Conservation (phyloP, 768 basidiomycete species). For the Leucocoprinus birnbaumii region DNA sequence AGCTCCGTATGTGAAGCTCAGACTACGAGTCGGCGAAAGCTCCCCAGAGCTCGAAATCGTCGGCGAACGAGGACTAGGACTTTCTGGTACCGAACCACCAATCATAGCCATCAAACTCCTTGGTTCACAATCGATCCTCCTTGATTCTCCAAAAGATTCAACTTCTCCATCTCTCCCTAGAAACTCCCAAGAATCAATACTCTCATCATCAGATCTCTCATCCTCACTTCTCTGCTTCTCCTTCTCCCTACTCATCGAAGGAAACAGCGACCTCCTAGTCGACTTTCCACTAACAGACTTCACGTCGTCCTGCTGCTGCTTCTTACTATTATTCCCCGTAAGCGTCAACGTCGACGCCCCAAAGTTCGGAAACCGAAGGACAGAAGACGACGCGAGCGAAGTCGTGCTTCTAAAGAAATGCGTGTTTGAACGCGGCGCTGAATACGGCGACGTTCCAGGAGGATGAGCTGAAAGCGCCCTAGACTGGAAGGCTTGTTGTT, state of each 20-base stretch:
- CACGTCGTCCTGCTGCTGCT: constrained; percentile 26
- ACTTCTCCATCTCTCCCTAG: constrained; percentile 18
- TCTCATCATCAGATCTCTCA: constrained; percentile 5
- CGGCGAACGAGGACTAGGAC: constrained; percentile 14
- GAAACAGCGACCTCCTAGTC: constrained; percentile 31
- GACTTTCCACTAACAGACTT: constrained; percentile 26
- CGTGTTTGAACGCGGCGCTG: constrained; percentile 28
- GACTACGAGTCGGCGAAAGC: constrained; percentile 23
- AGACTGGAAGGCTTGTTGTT: constrained; percentile 24
- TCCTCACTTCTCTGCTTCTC: constrained; percentile 31
- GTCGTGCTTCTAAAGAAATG: constrained; percentile 43
- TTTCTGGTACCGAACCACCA: constrained; percentile 18
- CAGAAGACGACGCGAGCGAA: constrained; percentile 39
- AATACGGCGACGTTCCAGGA: constrained; percentile 36
- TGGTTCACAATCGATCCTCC: constrained; percentile 17
- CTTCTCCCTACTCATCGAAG: constrained; percentile 32
- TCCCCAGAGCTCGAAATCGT: constrained; percentile 2
- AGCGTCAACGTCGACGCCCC: constrained; percentile 16
- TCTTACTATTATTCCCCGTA: constrained; percentile 19
- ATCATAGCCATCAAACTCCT: constrained; percentile 26
- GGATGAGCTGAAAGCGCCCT: constrained; percentile 41
- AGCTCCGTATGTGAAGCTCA: constrained; percentile 25
- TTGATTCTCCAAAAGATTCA: constrained; percentile 14
- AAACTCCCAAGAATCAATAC: constrained; percentile 43
- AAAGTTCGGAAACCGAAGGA: constrained; percentile 25